A percentile compares a stretch with the other conserved stretches of the same genome.
phyloP scores from a whole-genome alignment of 345 rosid genomes.

The Raphanus sativus region DNA sequence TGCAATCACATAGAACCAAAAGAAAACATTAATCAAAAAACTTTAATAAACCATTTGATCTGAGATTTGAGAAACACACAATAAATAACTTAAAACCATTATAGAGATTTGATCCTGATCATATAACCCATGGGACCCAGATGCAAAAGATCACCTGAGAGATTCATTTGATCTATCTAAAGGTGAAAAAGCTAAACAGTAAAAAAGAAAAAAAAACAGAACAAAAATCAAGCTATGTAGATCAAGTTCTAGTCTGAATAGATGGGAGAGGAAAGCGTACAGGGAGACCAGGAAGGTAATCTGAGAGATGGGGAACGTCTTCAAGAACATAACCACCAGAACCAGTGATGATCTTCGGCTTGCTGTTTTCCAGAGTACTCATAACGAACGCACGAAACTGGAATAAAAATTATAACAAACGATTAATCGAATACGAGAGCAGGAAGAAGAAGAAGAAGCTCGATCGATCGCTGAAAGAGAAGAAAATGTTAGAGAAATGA shows the following conservation, averaged over 20 bases:
- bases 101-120: neutral
- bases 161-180: no score
- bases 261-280: conserved; percentile 49
- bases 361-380: conserved; percentile 21
- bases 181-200: no score
- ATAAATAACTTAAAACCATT: neutral
- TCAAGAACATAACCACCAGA: conserved; percentile 62
- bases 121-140: neutral
- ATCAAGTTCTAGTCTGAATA: no score
- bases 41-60: neutral
- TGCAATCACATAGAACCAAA: conserved; percentile 34
- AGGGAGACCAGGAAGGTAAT: conserved; percentile 64
- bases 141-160: no score
- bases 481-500: neutral
- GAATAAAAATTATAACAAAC: neutral
- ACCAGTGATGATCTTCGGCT: conserved; percentile 49
- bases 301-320: conserved; percentile 73
- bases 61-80: neutral
- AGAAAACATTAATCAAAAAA: neutral
- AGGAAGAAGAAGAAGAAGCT: neutral
- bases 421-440: neutral
- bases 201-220: no score
- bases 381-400: neutral
- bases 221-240: no score
- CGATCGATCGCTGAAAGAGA: conserved; percentile 1